Evolutionary conservation across 495 filamentous ascomycete species (phyloP), one percentile per base, ranked within the genome.

Genomic region (Xylaria flabelliformis): DNA sequence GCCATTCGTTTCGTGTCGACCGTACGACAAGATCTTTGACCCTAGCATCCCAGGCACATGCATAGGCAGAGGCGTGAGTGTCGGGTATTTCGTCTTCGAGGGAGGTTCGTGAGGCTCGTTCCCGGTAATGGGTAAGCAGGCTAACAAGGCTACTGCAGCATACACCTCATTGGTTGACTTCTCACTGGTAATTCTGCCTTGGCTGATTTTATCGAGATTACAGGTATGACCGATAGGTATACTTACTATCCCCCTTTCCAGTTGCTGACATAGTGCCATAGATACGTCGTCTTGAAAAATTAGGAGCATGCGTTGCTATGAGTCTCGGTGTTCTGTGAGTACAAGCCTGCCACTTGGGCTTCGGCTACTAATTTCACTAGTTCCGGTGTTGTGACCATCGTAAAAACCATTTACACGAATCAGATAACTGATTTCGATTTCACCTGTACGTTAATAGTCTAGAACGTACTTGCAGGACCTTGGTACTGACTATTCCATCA

Each of bases 311-410:
- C 50, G 4, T 69, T 59, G 67, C 67, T 5, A 48, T 69, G 55
- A 69, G 67, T 42, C 67, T 69, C 5, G 67, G 67, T 19, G n/a
- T 62, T 50, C 56, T 69, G 53, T 69, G 24, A 69, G 66, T 58
- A 34, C n/a, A 69, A 21, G 41, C 29, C 29, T 32, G 9, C 32
- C n/a, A 29, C 0, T 24, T 34, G 10, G 24, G 17, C 4, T 44
- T 29, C 51, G 21, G 1, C 1, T 32, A 26, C 66, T 69, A 55
- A 69, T 21, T 32, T 41, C 7, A 21, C 39, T 34, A 69, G 66
- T 26, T 69, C 67, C 4, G 67, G 67, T 4, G 42, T 62, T n/a
- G 67, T 69, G n/a, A 69, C 67, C 8, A 61, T 69, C 8, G 29
- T 69, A 19, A 69, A 69, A 55, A 55, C 24, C 9, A 26, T 39